Conservation (phyloP, 2,329 filamentous ascomycete genomes). For the Aspergillus bombycis region DNA sequence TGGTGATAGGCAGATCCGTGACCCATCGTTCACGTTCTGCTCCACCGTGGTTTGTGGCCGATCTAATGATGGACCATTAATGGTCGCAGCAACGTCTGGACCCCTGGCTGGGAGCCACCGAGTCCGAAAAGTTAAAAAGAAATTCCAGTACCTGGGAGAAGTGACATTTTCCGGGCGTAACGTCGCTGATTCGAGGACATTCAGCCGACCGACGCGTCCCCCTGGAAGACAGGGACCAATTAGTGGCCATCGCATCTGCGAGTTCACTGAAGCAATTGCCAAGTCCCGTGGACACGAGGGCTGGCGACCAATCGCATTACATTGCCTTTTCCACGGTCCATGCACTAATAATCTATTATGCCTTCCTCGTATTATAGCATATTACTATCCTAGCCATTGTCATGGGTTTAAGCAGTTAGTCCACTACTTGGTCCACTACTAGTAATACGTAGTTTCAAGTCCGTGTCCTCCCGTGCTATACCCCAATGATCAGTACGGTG, state of each 20-base stretch:
- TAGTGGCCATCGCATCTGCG: neutral
- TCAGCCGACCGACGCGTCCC: slow-evolving; percentile 1
- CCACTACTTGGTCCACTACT: no score
- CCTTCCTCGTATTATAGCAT: neutral
- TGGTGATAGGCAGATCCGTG: slow-evolving; percentile 26
- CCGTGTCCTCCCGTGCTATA: neutral
- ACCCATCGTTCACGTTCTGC: slow-evolving; percentile 23
- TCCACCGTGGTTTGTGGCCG: slow-evolving; percentile 10
- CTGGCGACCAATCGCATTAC: neutral
- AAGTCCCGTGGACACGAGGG: neutral
- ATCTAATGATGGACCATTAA: slow-evolving; percentile 7
- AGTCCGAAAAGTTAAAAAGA: slow-evolving; percentile 1
- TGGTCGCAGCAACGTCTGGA: slow-evolving; percentile 1
- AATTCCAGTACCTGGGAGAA: neutral
- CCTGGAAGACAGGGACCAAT: neutral
- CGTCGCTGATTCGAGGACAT: neutral
- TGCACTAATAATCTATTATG: neutral
- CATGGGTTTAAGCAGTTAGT: neutral
- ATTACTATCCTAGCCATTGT: neutral
- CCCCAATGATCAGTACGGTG: neutral
- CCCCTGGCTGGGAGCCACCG: neutral
- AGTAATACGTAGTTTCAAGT: neutral
- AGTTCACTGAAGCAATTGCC: slow-evolving; percentile 1
- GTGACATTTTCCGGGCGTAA: neutral
- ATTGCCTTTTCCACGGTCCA: neutral